Evolutionary conservation across 257 asterid species (phyloP), one percentile per base, ranked within the genome.

Genomic region (Cinchona pubescens): DNA sequence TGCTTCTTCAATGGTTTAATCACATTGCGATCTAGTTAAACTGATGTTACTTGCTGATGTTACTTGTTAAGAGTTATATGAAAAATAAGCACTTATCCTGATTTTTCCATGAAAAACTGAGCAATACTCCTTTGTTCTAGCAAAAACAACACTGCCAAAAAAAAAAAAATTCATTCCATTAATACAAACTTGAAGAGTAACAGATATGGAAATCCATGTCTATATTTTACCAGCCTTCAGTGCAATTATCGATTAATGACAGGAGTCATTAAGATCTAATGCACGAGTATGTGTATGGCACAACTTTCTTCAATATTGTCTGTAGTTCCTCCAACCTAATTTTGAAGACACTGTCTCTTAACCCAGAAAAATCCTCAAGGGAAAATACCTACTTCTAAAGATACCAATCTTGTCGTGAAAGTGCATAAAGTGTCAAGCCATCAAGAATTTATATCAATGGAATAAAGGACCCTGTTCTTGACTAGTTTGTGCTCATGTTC

Each of bases 221-320:
- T 6, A 68, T 38, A 68, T n/a, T 77, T 64, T 88, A 94, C 99
- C 99, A 94, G 80, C 97, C 97, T 78, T 92, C 99, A 0, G 94
- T 83, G 84, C 97, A 94, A 76, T 94, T 94, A 88, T 94, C 99
- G 78, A 94, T 94, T 91, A n/a, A n/a, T 94, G 99, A 86, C 92
- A 97, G 75, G 99, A 48, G 99, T 92, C 82, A 66, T 88, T 86
- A 94, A 79, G 93, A 80, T 89, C 97, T 73, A 94, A 85, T 78
- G 97, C 97, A 79, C 89, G 94, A 81, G 96, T 79, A 49, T n/a
- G n/a, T n/a, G 96, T 86, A 89, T 94, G 38, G 91, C 97, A 87
- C 98, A 94, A 74, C 87, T 84, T 87, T 94, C 98, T 85, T 94
- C 96, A 69, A 94, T 92, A 79, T 94, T 94, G 85, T 92, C 96